Evolutionary conservation across 2,329 filamentous ascomycete species (phyloP), one percentile per base, ranked within the genome.

Genomic region (Neofusicoccum ribis): DNA sequence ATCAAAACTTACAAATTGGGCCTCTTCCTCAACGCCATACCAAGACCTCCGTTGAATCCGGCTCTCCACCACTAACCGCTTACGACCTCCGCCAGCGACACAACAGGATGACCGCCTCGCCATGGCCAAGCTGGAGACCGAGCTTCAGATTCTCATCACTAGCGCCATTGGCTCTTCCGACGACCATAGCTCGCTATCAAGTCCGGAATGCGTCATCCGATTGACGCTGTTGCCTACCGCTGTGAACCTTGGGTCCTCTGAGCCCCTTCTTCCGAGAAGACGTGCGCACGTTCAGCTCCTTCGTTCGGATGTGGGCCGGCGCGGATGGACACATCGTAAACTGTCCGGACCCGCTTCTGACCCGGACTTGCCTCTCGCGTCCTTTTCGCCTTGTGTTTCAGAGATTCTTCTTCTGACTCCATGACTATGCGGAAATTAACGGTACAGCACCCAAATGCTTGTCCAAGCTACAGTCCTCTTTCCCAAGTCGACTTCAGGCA

Each of bases 1-100:
- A 44, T 43, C 52, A 37, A 31, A 41, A 2, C 37, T 27, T 56
- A 60, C 56, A 60, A 60, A 60, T 47, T 47, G 56, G 41, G 15
- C 31, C n/a, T 37, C 15, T 20, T 27, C 14, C 56, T 60, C 56
- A 60, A 60, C 56, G 27, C 27, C 56, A 20, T 56, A 12, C n/a
- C 27, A 9, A 9, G 39, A 31, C 27, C 27, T 31, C 27, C 5
- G 27, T 31, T 31, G 27, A 31, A 31, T 31, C n/a, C 56, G 41
- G 43, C 56, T 58, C 56, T 60, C 56, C 56, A 46, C 39, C 23
- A 3, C 12, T 17, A n/a, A 14, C 39, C 54, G 54, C 17, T 39
- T 52, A 15, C 9, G 31, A 31, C 20, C 11, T 7, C 9, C 3
- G 17, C 51, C 51, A 56, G 51, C 37, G 9, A 31, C 51, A 56